Base-by-base conservation (phyloP, 352 stramenopile genomes). In the Proteromonas lacertae region DNA sequence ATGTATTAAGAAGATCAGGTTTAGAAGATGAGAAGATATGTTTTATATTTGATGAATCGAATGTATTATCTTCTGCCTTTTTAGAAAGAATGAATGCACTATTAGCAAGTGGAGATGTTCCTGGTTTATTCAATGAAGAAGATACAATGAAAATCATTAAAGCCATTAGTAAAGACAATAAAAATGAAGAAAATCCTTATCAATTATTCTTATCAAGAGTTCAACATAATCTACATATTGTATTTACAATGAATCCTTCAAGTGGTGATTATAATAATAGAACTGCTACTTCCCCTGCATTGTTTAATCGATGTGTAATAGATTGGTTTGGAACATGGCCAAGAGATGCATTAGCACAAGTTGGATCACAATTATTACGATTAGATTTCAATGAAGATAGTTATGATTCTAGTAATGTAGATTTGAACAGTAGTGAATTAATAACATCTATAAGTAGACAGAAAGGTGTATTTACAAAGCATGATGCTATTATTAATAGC, bases 251-350 rank as follows among this genome's bases (percentile, higher is more conserved):
- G 74, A 99, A 99, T 50, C 88, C 90, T 33, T 83, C 79, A 25
- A 18, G 80, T 92, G 47, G 93, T 87, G 45, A 72, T 65, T 51
- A 57, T 21, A 29, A 22, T 21, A 42, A 37, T 12, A 69, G 84
- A 40, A 92, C 80, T 38, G 94, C 92, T 17, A 98, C 88, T 8
- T 96, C 80, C 40, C 90, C 90, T 4, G 87, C 90, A 40, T 57
- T 99, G 2, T 99, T 99, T 54, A 99, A 99, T 57, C 66, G 90
- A 43, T 59, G 32, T 93, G 86, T 96, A 17, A 81, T 96, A 16
- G 86, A 99, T 52, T 99, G 89, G 89, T 99, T 99, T 55, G 90
- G 88, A 18, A 94, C 79, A 14, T 99, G 90, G 90, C 80, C 80
- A 41, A 56, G 68, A 33, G 75, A 90, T 41, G 86, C 90, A 16